phyloP scores from a whole-genome alignment of 768 basidiomycete genomes.

The Bullera alba region DNA sequence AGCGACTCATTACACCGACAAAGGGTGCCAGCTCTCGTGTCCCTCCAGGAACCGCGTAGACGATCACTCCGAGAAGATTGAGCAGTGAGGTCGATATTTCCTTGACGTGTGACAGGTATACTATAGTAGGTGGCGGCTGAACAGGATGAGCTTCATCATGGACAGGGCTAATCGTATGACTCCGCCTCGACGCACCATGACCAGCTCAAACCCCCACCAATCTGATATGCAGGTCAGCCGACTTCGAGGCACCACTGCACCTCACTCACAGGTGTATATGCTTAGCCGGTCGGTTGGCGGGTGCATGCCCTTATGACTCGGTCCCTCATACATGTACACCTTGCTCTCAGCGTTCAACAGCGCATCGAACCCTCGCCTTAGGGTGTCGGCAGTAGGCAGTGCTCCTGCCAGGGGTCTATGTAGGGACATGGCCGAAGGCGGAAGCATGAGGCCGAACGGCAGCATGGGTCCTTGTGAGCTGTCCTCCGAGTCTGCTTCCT shows the following conservation, averaged over 20 bases:
- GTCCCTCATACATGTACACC: conserved; percentile 15
- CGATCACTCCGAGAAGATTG: conserved; percentile 18
- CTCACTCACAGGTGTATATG: conserved; percentile 20
- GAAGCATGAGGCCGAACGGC: conserved; percentile 16
- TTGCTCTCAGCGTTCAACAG: conserved; percentile 23
- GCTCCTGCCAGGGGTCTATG: conserved; percentile 23
- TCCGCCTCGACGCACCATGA: conserved; percentile 5
- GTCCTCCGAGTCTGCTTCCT: not conserved
- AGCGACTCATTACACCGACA: conserved; percentile 18
- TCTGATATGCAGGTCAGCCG: conserved; percentile 7
- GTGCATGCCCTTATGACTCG: conserved; percentile 15
- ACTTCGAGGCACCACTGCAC: not conserved
- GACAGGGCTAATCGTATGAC: not conserved
- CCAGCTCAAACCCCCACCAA: conserved; percentile 29
- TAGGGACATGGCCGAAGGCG: conserved; percentile 16
- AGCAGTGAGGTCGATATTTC: conserved; percentile 15
- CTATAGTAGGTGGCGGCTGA: conserved; percentile 18
- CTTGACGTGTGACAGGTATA: conserved; percentile 13
- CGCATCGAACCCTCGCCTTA: conserved; percentile 19
- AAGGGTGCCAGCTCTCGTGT: conserved; percentile 22
- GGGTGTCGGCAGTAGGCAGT: conserved; percentile 17
- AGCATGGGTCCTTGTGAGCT: too few species aligned
- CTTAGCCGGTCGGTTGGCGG: conserved; percentile 21
- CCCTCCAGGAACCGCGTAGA: conserved; percentile 23
- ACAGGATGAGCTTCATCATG: not conserved